Conservation (phyloP, 2,329 filamentous ascomycete species). For the Paraphoma chrysanthemicola region DNA sequence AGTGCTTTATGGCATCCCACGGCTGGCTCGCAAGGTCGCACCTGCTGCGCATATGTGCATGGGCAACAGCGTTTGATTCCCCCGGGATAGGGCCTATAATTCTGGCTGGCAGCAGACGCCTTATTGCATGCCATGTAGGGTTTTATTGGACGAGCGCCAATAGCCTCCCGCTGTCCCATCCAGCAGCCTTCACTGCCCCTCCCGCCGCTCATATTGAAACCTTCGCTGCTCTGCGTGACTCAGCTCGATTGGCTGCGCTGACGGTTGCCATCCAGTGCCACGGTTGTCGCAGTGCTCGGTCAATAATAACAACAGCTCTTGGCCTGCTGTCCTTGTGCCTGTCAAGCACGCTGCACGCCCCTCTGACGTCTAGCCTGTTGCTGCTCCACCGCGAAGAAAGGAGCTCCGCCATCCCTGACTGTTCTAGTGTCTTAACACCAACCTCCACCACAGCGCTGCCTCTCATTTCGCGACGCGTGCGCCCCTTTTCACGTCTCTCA, state of each 20-base stretch:
- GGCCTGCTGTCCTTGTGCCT: no score
- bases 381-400: conserved; percentile 35
- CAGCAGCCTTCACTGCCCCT: not conserved
- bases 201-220: not conserved
- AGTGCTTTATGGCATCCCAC: not conserved
- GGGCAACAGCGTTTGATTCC: not conserved
- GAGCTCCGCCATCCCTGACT: conserved; percentile 24
- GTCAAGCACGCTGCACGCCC: conserved; percentile 3
- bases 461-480: no score
- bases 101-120: not conserved
- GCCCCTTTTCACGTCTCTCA: no score
- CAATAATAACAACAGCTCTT: not conserved
- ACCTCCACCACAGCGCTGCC: conserved; percentile 11
- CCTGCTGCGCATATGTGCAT: not conserved
- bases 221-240: not conserved
- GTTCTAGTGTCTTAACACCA: conserved; percentile 7
- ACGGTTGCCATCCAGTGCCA: conserved; percentile 2
- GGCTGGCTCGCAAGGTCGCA: not conserved
- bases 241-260: not conserved
- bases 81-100: not conserved
- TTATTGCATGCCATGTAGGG: not conserved
- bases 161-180: conserved; percentile 5
- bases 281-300: not conserved
- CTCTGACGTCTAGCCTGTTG: conserved; percentile 28
- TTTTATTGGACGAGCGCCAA: not conserved